phyloP scores from a whole-genome alignment of 768 basidiomycete genomes.

The Lactarius psammicola region DNA sequence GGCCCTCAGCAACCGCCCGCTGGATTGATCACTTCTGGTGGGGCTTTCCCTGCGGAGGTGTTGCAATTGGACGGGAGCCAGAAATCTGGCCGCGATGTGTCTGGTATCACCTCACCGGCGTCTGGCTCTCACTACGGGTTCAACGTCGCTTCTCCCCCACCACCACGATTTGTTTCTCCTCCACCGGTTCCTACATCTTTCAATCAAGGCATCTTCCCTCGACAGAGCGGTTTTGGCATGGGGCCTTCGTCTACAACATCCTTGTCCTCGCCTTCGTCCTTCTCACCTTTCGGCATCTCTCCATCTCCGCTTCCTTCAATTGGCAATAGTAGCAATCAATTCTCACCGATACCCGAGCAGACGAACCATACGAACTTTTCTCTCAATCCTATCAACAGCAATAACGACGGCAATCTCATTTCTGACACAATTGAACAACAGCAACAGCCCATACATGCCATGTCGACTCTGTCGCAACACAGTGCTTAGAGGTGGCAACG shows the following conservation, averaged over 20 bases:
- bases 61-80: slow-evolving; percentile 30
- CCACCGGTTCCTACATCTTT: slow-evolving; percentile 32
- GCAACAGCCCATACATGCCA: slow-evolving; percentile 27
- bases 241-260: slow-evolving; percentile 27
- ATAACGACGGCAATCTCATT: slow-evolving; percentile 29
- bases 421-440: slow-evolving; percentile 30
- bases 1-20: slow-evolving; percentile 33
- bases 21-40: slow-evolving; percentile 20
- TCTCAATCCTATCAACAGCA: slow-evolving; percentile 28
- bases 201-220: slow-evolving; percentile 26
- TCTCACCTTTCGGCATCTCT: slow-evolving; percentile 41
- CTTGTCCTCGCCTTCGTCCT: slow-evolving; percentile 32
- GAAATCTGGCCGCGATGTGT: slow-evolving; percentile 32
- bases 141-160: slow-evolving; percentile 37
- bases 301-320: slow-evolving; percentile 33
- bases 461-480: slow-evolving; percentile 27
- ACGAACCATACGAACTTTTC: slow-evolving; percentile 27
- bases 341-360: slow-evolving; percentile 32
- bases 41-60: slow-evolving; percentile 22
- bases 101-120: slow-evolving; percentile 36
- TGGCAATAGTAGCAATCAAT: slow-evolving; percentile 30
- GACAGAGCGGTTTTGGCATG: slow-evolving; percentile 34
- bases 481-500: slow-evolving; percentile 28
- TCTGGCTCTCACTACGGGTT: slow-evolving; percentile 36
- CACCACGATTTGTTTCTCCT: slow-evolving; percentile 40